A percentile compares a stretch with the other conserved stretches of the same genome.
Evolutionary conservation across 495 filamentous ascomycete genomes (phyloP).

Genomic region (Polyplosphaeria fusca): DNA sequence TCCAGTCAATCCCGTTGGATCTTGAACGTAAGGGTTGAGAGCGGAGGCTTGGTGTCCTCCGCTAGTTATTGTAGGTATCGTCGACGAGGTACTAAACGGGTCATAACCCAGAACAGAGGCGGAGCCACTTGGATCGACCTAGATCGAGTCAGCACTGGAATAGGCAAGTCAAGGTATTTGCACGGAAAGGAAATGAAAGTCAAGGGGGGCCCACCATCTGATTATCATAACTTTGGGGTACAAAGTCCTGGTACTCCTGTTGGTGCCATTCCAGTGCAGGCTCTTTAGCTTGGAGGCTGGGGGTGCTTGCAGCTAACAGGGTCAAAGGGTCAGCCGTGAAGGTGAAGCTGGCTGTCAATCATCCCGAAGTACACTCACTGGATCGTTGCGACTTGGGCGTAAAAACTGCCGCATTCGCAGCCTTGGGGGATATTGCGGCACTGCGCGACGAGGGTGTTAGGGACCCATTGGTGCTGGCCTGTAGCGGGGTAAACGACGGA

Average conservation of each 20-base stretch:
- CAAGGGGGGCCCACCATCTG: constrained; percentile 54
- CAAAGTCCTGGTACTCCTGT: constrained; percentile 71
- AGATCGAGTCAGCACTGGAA: constrained; percentile 3
- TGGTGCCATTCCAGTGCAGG: constrained; percentile 55
- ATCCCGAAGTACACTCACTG: constrained; percentile 40
- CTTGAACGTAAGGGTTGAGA: constrained; percentile 31
- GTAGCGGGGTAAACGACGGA: constrained; percentile 83
- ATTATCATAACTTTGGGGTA: constrained; percentile 70
- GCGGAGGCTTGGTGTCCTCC: constrained; percentile 21
- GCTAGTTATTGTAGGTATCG: constrained; percentile 14
- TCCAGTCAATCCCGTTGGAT: constrained; percentile 57
- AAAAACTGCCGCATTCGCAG: constrained; percentile 86
- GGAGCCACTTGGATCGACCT: constrained; percentile 28
- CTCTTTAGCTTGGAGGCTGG: constrained; percentile 51
- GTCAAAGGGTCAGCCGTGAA: too few relatives aligned
- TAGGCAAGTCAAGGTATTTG: background rate
- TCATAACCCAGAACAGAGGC: constrained; percentile 24
- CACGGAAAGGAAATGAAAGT: background rate
- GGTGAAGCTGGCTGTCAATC: too few relatives aligned
- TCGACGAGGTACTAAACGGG: constrained; percentile 25
- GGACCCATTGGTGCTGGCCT: constrained; percentile 50
- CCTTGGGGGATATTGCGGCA: constrained; percentile 75
- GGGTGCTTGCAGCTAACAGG: constrained; percentile 47
- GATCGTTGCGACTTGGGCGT: constrained; percentile 56
- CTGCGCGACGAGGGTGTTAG: constrained; percentile 55